A percentile compares a stretch with the other conserved stretches of the same genome.
phyloP scores from a whole-genome alignment of 2,329 filamentous ascomycete species.

The Ceratocystis harringtonii region DNA sequence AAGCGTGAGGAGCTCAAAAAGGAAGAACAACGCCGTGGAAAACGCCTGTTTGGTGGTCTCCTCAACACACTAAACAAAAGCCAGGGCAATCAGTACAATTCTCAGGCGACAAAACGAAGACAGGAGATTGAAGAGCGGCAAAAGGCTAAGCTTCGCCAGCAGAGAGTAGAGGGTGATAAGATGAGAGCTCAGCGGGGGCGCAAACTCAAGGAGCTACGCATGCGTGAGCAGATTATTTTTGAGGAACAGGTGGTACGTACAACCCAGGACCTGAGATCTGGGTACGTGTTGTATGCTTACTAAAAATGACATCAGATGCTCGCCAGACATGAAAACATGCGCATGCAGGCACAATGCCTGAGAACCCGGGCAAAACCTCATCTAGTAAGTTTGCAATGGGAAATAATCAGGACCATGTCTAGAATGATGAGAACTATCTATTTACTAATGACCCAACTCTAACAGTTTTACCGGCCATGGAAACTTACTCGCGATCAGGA shows the following conservation, averaged over 20 bases:
- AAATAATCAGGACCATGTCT: background rate
- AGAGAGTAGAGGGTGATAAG: slow-evolving; percentile 56
- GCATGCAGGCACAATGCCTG: slow-evolving; percentile 57
- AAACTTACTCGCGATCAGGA: slow-evolving; percentile 55
- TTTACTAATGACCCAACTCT: background rate
- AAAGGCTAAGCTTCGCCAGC: slow-evolving; percentile 57
- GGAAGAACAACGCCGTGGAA: slow-evolving; percentile 73
- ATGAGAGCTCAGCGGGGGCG: slow-evolving; percentile 50
- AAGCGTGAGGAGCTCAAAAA: slow-evolving; percentile 22
- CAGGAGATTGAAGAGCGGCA: slow-evolving; percentile 72
- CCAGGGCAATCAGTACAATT: slow-evolving; percentile 29
- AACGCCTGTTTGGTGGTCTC: slow-evolving; percentile 71
- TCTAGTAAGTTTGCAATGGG: slow-evolving; percentile 38
- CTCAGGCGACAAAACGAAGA: slow-evolving; percentile 37
- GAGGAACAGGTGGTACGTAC: slow-evolving; percentile 59
- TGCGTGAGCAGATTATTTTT: slow-evolving; percentile 56
- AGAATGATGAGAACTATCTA: background rate
- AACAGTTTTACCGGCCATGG: slow-evolving; percentile 76
- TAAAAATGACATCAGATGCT: slow-evolving; percentile 44
- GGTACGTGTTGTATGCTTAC: slow-evolving; percentile 16
- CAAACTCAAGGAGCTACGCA: slow-evolving; percentile 44
- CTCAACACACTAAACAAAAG: slow-evolving; percentile 52
- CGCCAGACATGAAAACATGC: slow-evolving; percentile 55
- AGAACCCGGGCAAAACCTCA: slow-evolving; percentile 55
- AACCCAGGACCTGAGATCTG: background rate